Evolutionary conservation across 345 rosid genomes (phyloP).

Genomic region (Zanthoxylum bungeanum): DNA sequence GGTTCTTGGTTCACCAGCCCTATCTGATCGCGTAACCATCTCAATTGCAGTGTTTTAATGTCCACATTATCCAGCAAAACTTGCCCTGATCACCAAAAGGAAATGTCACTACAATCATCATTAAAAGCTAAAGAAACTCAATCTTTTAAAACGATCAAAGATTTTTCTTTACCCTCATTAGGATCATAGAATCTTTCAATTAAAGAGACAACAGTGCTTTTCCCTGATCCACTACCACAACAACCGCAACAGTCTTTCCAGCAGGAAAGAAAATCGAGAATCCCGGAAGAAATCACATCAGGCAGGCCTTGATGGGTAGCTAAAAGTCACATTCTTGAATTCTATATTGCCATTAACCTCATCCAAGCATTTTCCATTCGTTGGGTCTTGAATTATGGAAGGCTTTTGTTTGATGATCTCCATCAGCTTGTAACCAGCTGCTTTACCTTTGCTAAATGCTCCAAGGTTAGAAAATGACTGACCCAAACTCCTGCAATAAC

Average conservation of each 20-base stretch:
- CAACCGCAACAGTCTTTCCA: slow-evolving; percentile 94
- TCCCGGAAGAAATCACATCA: slow-evolving; percentile 81
- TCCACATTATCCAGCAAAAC: slow-evolving; percentile 86
- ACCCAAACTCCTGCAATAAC: slow-evolving; percentile 85
- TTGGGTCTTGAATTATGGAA: slow-evolving; percentile 68
- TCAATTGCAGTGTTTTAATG: slow-evolving; percentile 79
- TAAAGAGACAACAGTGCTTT: slow-evolving; percentile 95
- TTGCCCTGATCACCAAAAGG: slow-evolving; percentile 58
- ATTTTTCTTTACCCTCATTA: slow-evolving; percentile 56
- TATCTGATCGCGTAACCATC: slow-evolving; percentile 86
- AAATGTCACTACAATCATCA: slow-evolving; percentile 14
- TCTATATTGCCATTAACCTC: slow-evolving; percentile 90
- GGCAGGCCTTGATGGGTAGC: slow-evolving; percentile 99
- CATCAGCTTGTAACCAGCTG: slow-evolving; percentile 96
- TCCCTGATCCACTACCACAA: slow-evolving; percentile 98
- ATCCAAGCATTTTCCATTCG: slow-evolving; percentile 65
- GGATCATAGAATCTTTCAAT: slow-evolving; percentile 98
- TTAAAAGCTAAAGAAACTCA: slow-evolving; percentile 8
- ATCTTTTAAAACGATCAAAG: not conserved
- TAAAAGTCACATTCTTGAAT: slow-evolving; percentile 84
- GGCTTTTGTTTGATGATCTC: slow-evolving; percentile 94
- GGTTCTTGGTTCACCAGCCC: slow-evolving; percentile 99
- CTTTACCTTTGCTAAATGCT: slow-evolving; percentile 98
- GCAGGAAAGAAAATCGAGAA: slow-evolving; percentile 90
- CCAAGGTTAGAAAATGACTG: slow-evolving; percentile 99